These are phyloP conservation scores for Leptodermis oblonga DNA, from an alignment of 257 asterid genomes.

Conservation along the genomic window DNA sequence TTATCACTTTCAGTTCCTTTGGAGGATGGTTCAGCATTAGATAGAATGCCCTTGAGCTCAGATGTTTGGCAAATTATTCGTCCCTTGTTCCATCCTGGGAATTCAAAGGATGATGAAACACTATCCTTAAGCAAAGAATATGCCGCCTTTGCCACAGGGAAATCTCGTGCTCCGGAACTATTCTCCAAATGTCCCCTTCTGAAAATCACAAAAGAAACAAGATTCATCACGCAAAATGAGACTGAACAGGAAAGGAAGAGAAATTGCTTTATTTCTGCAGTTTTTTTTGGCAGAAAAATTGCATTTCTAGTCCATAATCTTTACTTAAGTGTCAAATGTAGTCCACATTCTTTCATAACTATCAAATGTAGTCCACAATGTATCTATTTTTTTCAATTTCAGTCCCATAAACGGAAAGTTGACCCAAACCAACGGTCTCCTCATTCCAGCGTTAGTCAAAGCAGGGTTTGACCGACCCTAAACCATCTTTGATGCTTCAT, in stretches of 20 bases:
- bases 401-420: too few relatives aligned
- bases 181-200: conserved; percentile 87
- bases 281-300: too few relatives aligned
- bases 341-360: too few relatives aligned
- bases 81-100: conserved; percentile 94
- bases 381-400: too few relatives aligned
- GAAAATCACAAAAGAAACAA: conserved; percentile 24
- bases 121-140: conserved; percentile 65
- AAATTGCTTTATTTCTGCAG: not conserved
- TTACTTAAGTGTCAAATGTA: too few relatives aligned
- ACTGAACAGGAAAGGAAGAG: not conserved
- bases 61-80: conserved; percentile 76
- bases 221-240: not conserved
- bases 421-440: too few relatives aligned
- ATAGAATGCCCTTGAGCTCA: conserved; percentile 63
- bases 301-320: too few relatives aligned
- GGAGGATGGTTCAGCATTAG: conserved; percentile 38
- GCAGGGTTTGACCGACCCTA: too few relatives aligned
- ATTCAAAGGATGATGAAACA: conserved; percentile 69
- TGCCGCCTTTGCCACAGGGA: conserved; percentile 81
- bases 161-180: conserved; percentile 76
- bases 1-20: conserved; percentile 36
- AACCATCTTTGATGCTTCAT: too few relatives aligned
- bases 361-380: too few relatives aligned
- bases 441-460: too few relatives aligned